phyloP scores from a whole-genome alignment of 345 rosid species.

The Salix udensis region DNA sequence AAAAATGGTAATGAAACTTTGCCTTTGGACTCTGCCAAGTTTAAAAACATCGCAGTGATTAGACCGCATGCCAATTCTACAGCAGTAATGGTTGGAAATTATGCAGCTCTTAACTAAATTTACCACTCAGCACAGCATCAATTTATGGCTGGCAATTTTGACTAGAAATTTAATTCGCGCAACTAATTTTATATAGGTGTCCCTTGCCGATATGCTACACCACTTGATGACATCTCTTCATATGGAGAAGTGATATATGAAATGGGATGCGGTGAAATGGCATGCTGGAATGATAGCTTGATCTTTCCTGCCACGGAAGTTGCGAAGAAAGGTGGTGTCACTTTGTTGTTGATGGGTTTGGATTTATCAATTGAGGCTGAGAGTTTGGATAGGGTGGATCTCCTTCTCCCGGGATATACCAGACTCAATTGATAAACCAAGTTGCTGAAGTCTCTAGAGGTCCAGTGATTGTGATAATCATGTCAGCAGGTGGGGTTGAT shows the following conservation, averaged over 20 bases:
- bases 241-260: constrained; percentile 23
- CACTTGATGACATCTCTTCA: constrained; percentile 37
- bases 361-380: constrained; percentile 50
- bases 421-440: constrained; percentile 41
- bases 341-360: constrained; percentile 40
- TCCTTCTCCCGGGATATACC: constrained; percentile 49
- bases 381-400: constrained; percentile 39
- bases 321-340: constrained; percentile 40
- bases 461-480: constrained; percentile 51
- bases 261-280: constrained; percentile 42
- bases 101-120: constrained; percentile 14
- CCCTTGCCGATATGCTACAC: constrained; percentile 43
- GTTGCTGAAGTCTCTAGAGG: constrained; percentile 39
- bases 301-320: constrained; percentile 31
- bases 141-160: constrained; percentile 11
- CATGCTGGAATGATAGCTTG: constrained; percentile 35
- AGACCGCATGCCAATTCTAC: not conserved
- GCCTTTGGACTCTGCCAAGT: constrained; percentile 18
- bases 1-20: constrained; percentile 35
- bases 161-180: no score
- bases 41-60: no score
- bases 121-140: no score
- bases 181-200: constrained; percentile 16
- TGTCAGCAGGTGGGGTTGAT: constrained; percentile 55
- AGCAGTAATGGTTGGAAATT: constrained; percentile 39